A percentile compares a stretch with the other conserved stretches of the same genome.
These are phyloP conservation scores for Plasmodium ovale DNA, from an alignment of 169 alveolate genomes.

Conservation along the genomic window DNA sequence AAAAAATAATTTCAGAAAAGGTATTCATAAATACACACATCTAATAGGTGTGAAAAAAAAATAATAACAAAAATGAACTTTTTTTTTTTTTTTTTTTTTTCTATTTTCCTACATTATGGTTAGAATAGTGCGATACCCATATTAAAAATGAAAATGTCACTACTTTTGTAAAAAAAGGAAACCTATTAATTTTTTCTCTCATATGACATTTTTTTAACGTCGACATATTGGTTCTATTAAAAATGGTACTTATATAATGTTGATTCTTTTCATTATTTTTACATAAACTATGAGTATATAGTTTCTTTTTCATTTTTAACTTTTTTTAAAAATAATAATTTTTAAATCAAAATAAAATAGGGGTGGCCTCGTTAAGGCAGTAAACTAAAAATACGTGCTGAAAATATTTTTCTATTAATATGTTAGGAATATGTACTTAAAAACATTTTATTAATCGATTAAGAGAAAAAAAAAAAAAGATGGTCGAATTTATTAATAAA, in stretches of 20 bases:
- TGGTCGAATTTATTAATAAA: too few species aligned
- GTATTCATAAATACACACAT: not conserved
- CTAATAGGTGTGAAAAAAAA: not conserved
- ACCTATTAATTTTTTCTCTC: conserved; percentile 31
- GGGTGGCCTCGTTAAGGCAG: not conserved
- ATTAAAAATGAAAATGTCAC: conserved; percentile 17
- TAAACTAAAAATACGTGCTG: conserved; percentile 4
- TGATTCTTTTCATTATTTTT: conserved; percentile 32
- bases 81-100: not conserved
- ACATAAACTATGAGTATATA: not conserved
- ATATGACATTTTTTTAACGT: conserved; percentile 25
- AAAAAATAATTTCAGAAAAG: not conserved
- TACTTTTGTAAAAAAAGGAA: conserved; percentile 18
- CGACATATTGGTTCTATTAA: conserved; percentile 18
- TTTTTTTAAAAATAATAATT: not conserved
- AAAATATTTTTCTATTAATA: conserved; percentile 4
- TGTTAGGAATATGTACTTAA: not conserved
- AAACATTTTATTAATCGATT: conserved; percentile 4
- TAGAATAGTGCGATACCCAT: not conserved
- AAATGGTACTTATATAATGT: not conserved
- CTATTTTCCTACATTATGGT: not conserved
- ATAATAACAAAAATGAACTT: not conserved
- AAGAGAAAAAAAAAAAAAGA: conserved; percentile 10
- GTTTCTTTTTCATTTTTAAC: conserved; percentile 31
- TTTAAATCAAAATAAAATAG: not conserved